phyloP scores from a whole-genome alignment of 176 grass and related monocot species.

The Bolboschoenus planiculmis region DNA sequence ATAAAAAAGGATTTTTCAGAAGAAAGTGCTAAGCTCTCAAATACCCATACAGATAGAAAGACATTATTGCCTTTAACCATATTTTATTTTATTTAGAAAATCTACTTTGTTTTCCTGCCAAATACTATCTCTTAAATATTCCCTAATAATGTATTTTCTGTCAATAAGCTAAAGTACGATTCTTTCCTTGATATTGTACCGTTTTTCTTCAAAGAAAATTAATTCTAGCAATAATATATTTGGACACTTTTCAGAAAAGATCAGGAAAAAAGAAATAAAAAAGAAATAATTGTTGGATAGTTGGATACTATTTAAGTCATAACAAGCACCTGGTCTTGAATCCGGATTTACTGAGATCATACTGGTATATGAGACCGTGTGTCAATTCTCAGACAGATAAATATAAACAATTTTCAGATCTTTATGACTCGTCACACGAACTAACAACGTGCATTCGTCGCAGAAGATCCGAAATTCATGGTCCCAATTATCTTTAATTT shows the following conservation, averaged over 20 bases:
- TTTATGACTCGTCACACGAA: not conserved
- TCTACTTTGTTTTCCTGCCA: not conserved
- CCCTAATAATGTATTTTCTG: no score
- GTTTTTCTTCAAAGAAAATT: not conserved
- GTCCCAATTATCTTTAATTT: constrained; percentile 15
- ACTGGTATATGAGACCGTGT: not conserved
- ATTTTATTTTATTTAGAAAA: not conserved
- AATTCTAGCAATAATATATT: not conserved
- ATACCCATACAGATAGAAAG: not conserved
- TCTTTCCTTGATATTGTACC: not conserved
- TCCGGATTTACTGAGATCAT: not conserved
- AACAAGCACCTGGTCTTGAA: not conserved
- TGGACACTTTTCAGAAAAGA: not conserved
- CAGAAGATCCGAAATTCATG: not conserved
- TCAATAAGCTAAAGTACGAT: no score
- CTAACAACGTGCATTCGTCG: not conserved
- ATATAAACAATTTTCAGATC: not conserved
- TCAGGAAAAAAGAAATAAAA: not conserved
- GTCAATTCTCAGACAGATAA: not conserved
- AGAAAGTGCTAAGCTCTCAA: not conserved
- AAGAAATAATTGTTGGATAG: not conserved
- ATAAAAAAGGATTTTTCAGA: not conserved
- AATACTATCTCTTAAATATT: no score
- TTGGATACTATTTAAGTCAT: not conserved
- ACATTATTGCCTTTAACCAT: not conserved